Evolutionary conservation across 2,329 filamentous ascomycete species (phyloP).

Genomic region (Diaporthe batatas): DNA sequence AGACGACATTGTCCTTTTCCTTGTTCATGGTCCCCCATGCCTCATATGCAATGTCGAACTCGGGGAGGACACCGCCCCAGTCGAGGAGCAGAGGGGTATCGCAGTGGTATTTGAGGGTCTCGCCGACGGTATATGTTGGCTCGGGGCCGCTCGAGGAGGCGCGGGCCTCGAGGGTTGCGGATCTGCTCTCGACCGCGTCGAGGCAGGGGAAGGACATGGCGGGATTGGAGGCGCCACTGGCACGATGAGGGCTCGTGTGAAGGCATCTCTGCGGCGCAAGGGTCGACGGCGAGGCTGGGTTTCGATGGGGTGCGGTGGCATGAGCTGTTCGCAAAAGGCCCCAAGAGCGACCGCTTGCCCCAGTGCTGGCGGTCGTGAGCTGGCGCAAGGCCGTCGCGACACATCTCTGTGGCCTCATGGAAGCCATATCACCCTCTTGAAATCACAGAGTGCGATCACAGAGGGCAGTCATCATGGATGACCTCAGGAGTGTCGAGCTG

Average conservation of each 20-base stretch:
- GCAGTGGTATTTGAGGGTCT: constrained; percentile 83
- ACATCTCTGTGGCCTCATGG: constrained; percentile 44
- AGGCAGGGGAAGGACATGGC: constrained; percentile 92
- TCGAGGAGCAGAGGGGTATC: constrained; percentile 83
- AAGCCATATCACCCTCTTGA: constrained; percentile 31
- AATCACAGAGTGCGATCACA: background rate
- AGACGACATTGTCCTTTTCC: constrained; percentile 87
- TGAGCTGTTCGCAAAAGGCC: background rate
- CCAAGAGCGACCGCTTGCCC: background rate
- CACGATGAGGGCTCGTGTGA: constrained; percentile 44
- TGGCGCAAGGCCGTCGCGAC: constrained; percentile 43
- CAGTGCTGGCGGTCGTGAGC: constrained; percentile 15
- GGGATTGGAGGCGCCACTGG: constrained; percentile 76
- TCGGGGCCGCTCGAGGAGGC: constrained; percentile 85
- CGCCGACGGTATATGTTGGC: constrained; percentile 91
- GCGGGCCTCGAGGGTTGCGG: constrained; percentile 75
- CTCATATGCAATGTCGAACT: constrained; percentile 93
- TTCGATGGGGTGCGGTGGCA: background rate
- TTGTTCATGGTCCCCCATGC: constrained; percentile 87
- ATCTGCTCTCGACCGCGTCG: constrained; percentile 83
- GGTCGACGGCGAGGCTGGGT: background rate
- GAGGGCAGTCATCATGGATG: background rate
- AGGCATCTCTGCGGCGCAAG: constrained; percentile 40
- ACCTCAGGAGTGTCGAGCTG: background rate
- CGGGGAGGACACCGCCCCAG: constrained; percentile 92